Conservation (phyloP, 2,329 filamentous ascomycete species). For the Aspergillus sp. region DNA sequence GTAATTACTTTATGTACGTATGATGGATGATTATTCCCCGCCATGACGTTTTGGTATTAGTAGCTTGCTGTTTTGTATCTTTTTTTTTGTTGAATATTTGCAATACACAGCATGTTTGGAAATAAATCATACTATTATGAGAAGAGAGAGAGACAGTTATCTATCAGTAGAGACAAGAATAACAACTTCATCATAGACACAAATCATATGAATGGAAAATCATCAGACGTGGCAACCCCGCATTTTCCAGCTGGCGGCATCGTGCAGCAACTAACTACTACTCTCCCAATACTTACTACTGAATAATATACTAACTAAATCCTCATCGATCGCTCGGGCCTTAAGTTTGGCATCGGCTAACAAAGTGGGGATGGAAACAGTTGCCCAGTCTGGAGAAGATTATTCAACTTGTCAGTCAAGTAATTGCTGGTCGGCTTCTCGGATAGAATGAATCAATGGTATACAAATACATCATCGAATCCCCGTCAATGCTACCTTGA, state of each 20-base stretch:
- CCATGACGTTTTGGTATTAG: too few species aligned
- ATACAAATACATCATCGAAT: slow-evolving; percentile 2
- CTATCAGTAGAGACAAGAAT: not conserved
- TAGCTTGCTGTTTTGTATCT: not conserved
- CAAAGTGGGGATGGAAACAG: too few species aligned
- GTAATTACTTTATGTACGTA: too few species aligned
- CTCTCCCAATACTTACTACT: too few species aligned
- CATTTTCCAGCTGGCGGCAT: slow-evolving; percentile 10
- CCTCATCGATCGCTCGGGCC: not conserved
- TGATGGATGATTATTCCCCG: too few species aligned
- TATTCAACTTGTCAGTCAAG: not conserved
- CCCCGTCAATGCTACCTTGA: not conserved
- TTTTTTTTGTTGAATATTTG: too few species aligned
- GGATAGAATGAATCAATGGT: too few species aligned
- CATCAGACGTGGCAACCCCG: slow-evolving; percentile 5
- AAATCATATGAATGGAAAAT: too few species aligned
- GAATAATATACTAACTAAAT: not conserved
- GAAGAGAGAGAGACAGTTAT: not conserved
- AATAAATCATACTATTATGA: too few species aligned
- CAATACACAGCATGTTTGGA: too few species aligned
- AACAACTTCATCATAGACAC: too few species aligned
- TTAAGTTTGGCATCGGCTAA: not conserved
- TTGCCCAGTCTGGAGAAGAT: too few species aligned
- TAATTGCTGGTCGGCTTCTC: not conserved
- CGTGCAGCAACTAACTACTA: not conserved